Evolutionary conservation across 352 stramenopile species (phyloP).

Genomic region (Achlya hypogyna): DNA sequence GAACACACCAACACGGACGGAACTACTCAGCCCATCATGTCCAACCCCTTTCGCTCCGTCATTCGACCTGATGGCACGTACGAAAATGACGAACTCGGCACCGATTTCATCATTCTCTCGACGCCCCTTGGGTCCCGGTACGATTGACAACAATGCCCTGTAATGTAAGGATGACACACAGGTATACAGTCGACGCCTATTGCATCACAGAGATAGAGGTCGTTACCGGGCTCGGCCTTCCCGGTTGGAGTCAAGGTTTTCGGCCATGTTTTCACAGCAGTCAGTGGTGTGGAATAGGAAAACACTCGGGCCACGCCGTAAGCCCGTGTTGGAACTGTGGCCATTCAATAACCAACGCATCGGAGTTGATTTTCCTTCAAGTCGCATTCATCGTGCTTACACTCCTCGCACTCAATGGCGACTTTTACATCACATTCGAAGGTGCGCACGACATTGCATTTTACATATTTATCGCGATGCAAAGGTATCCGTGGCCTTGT

Average conservation of each 20-base stretch:
- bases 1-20: constrained; percentile 8
- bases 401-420: background rate
- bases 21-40: background rate
- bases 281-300: background rate
- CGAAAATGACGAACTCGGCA: background rate
- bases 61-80: background rate
- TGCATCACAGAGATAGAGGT: constrained; percentile 5
- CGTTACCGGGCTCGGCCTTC: background rate
- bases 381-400: background rate
- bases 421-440: background rate
- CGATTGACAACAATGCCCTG: background rate
- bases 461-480: too few species aligned
- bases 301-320: background rate
- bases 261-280: background rate
- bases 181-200: constrained; percentile 10
- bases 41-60: background rate
- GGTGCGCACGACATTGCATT: too few species aligned
- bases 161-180: background rate
- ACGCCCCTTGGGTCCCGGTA: background rate
- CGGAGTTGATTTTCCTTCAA: constrained; percentile 7
- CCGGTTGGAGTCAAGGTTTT: constrained; percentile 18
- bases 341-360: background rate
- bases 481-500: constrained; percentile 5
- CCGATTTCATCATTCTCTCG: constrained; percentile 8
- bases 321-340: constrained; percentile 1